Conservation (phyloP, 345 rosid species). For the Sisymbrium irio region DNA sequence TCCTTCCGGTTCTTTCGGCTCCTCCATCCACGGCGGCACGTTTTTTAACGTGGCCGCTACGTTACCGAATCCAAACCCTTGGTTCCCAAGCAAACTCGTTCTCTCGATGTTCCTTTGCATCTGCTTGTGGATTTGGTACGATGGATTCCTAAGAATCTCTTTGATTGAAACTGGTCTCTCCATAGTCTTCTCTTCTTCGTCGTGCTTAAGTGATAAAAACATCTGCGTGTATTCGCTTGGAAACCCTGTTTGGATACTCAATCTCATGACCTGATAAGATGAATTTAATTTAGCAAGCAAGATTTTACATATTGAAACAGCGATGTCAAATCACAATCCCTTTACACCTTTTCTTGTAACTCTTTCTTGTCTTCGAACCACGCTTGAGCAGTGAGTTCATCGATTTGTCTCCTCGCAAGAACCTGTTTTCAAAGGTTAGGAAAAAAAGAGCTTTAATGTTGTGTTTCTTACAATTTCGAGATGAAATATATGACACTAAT, state of each 20-base stretch:
- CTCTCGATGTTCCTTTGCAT: constrained; percentile 33
- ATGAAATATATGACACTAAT: background rate
- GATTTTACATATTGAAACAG: background rate
- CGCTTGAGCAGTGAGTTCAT: constrained; percentile 67
- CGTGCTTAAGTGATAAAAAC: constrained; percentile 43
- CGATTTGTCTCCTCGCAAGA: constrained; percentile 71
- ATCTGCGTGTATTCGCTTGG: constrained; percentile 63
- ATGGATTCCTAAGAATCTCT: constrained; percentile 33
- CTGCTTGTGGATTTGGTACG: constrained; percentile 35
- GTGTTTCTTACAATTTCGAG: background rate
- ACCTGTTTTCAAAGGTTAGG: constrained; percentile 38
- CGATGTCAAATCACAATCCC: background rate
- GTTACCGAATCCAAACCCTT: constrained; percentile 73
- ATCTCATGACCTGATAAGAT: constrained; percentile 52
- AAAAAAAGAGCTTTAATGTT: background rate
- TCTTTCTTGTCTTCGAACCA: constrained; percentile 66
- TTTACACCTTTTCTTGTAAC: constrained; percentile 67
- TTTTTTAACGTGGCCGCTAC: constrained; percentile 57
- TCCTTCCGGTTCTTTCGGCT: constrained; percentile 49
- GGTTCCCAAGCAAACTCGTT: constrained; percentile 41
- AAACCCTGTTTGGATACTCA: constrained; percentile 61
- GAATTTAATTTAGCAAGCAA: background rate
- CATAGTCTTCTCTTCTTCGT: constrained; percentile 37
- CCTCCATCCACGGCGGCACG: constrained; percentile 57
- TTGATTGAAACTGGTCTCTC: constrained; percentile 33